These are phyloP conservation scores for Elongisporangium undulatum DNA, from an alignment of 352 stramenopile genomes.

Conservation along the genomic window DNA sequence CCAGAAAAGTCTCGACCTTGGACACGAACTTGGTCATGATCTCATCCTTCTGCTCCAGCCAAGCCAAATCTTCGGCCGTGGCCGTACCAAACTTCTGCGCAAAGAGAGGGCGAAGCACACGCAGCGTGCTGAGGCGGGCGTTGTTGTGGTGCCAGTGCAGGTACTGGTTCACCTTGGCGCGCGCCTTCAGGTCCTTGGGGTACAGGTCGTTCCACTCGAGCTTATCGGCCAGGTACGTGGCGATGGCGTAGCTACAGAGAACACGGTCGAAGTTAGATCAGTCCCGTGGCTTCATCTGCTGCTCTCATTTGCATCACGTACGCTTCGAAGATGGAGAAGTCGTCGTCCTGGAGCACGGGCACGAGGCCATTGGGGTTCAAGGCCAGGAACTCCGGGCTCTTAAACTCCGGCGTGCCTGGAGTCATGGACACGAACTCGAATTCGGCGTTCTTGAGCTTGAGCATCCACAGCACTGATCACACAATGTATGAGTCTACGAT, in stretches of 20 bases:
- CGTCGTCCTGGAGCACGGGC: conserved; percentile 26
- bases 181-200: conserved; percentile 31
- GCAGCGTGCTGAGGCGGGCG: conserved; percentile 33
- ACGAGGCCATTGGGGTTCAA: conserved; percentile 21
- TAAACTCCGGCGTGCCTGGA: not conserved
- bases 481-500: too few species aligned
- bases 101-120: conserved; percentile 34
- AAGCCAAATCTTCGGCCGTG: conserved; percentile 8
- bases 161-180: conserved; percentile 60
- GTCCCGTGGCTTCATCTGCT: too few species aligned
- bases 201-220: conserved; percentile 43
- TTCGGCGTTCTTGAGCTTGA: conserved; percentile 2
- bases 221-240: conserved; percentile 47
- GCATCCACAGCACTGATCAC: not conserved
- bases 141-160: conserved; percentile 71
- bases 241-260: conserved; percentile 29
- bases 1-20: conserved; percentile 38
- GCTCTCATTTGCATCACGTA: conserved; percentile 8
- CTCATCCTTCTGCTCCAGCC: conserved; percentile 10
- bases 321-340: conserved; percentile 26
- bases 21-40: conserved; percentile 21
- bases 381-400: conserved; percentile 13
- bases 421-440: not conserved
- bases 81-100: conserved; percentile 12
- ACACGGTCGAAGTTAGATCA: too few species aligned